Evolutionary conservation across 768 basidiomycete genomes (phyloP), one percentile per base, ranked within the genome.

Genomic region (Suillus clintonianus): DNA sequence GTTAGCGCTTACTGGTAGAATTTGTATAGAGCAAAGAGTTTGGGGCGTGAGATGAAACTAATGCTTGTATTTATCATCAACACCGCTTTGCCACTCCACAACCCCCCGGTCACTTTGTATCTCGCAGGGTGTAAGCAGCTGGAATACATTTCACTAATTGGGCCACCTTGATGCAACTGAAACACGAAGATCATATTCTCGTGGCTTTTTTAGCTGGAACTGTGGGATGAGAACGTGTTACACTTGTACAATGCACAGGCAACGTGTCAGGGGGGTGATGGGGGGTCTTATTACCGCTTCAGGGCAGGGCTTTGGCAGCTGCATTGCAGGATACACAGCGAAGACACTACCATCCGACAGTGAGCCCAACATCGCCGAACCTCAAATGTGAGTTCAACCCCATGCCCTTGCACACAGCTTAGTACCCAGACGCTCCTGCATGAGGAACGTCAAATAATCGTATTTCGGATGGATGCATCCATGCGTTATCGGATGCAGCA

Each of bases 401-500:
- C 5, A 56, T 56, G 1, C 15, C 22, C 9, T 24, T 27, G 22
- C 24, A 27, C 24, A 17, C 37, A 39, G 55, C 55, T 56, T 5
- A 56, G 24, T 27, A 56, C 19, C 55, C 37, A 56, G 37, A 39
- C 15, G 24, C 5, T 39, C 17, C 55, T 24, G 37, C 37, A 11
- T 2, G 55, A 24, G 37, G 55, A 24, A 56, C 15, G 36, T 39
- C 55, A 27, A 56, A 15, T 27, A 24, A 27, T 39, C 24, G 24
- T 45, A 30, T 51, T 54, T 39, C 24, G 41, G 83, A 73, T 88
- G 88, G 88, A 89, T 89, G 80, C 68, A 56, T 45, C n/a, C n/a
- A 51, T 42, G 45, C 22, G 41, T 4, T 19, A 61, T 63, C 69
- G 76, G 86, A 86, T 88, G 80, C 27, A 2, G 27, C 27, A n/a